These are phyloP conservation scores for Russula foetens DNA, from an alignment of 768 basidiomycete species.

Conservation along the genomic window DNA sequence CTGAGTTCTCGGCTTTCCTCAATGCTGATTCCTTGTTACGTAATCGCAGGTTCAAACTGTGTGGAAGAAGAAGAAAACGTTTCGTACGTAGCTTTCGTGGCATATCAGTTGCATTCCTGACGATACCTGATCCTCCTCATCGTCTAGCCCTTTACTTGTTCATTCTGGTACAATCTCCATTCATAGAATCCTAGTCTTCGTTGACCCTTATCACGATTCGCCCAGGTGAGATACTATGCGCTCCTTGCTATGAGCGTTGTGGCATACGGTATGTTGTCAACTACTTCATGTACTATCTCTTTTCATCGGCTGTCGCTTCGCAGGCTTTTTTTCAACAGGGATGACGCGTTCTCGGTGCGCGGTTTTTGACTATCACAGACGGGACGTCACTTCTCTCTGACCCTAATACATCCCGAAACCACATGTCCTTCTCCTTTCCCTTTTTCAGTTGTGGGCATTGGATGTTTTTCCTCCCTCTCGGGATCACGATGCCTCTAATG, in stretches of 20 bases:
- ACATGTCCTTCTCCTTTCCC: neutral
- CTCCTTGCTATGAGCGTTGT: slow-evolving; percentile 11
- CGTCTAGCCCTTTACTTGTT: slow-evolving; percentile 17
- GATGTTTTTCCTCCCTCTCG: slow-evolving; percentile 19
- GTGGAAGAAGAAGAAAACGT: slow-evolving; percentile 20
- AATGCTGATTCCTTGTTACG: neutral
- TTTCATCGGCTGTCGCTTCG: neutral
- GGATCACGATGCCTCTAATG: slow-evolving; percentile 15
- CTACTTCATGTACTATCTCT: neutral
- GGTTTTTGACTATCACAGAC: neutral
- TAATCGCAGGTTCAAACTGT: slow-evolving; percentile 12
- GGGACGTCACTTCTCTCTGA: neutral
- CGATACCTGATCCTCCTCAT: neutral
- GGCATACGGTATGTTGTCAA: slow-evolving; percentile 7
- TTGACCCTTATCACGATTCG: neutral
- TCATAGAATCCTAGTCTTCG: neutral
- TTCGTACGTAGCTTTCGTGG: slow-evolving; percentile 1
- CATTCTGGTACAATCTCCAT: slow-evolving; percentile 1
- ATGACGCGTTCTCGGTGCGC: slow-evolving; percentile 19
- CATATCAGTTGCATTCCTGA: neutral
- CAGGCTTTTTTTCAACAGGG: slow-evolving; percentile 16
- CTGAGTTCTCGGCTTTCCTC: neutral
- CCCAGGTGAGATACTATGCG: slow-evolving; percentile 17
- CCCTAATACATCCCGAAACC: neutral
- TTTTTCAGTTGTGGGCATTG: slow-evolving; percentile 12